Conservation (phyloP, 805 yeast species). For the Myxozyma sirexii region DNA sequence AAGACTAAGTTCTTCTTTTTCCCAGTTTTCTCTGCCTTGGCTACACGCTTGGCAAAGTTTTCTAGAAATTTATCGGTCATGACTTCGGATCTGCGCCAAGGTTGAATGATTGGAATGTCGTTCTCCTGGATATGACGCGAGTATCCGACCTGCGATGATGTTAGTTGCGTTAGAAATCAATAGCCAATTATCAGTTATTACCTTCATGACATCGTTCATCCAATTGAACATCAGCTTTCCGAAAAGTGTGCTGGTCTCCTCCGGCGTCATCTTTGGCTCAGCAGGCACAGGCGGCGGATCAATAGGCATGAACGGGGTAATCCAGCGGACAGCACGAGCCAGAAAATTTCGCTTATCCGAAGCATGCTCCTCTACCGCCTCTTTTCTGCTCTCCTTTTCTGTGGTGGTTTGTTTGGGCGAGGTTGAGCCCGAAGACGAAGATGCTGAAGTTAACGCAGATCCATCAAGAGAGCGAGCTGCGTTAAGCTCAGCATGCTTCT, state of each 20-base stretch:
- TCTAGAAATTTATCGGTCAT: conserved; percentile 46
- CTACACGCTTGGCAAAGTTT: conserved; percentile 40
- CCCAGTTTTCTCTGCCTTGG: conserved; percentile 28
- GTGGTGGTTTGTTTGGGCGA: not conserved
- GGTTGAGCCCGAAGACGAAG: not conserved
- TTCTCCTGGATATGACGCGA: conserved; percentile 60
- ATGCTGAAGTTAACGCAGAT: no score
- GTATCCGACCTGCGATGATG: conserved; percentile 50
- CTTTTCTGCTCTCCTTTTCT: not conserved
- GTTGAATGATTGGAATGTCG: conserved; percentile 54
- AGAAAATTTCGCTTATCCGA: not conserved
- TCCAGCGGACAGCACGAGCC: not conserved
- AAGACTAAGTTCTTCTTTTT: conserved; percentile 38
- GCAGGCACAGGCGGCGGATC: conserved; percentile 36
- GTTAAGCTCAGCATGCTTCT: no score
- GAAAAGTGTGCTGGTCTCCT: conserved; percentile 39
- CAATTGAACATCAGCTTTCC: not conserved
- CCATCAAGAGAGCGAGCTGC: no score
- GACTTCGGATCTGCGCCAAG: conserved; percentile 43
- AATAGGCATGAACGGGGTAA: conserved; percentile 8
- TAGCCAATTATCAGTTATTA: not conserved
- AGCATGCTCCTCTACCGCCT: not conserved
- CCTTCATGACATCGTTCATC: conserved; percentile 6
- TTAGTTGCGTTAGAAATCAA: not conserved
- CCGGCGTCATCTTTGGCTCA: conserved; percentile 30